Evolutionary conservation across 805 yeast species (phyloP).

Genomic region (Cyberlindnera misumaiensis): DNA sequence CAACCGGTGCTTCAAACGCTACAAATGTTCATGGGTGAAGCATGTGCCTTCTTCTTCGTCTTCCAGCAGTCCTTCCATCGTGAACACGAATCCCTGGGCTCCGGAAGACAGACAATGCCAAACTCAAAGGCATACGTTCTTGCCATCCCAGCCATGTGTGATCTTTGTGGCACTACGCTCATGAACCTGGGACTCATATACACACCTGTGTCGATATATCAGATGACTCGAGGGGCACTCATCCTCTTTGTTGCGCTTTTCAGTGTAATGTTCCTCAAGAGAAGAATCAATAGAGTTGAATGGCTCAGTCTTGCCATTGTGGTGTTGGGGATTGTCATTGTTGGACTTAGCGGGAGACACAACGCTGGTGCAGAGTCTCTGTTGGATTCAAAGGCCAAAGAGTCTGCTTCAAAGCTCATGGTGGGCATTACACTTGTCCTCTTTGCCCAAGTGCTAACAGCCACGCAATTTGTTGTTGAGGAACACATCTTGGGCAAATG

Average conservation of each 20-base stretch:
- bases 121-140: slow-evolving; percentile 28
- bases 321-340: slow-evolving; percentile 60
- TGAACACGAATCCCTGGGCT: slow-evolving; percentile 1
- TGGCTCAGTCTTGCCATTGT: slow-evolving; percentile 66
- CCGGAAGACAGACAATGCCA: slow-evolving; percentile 15
- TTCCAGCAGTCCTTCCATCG: neutral
- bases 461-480: slow-evolving; percentile 72
- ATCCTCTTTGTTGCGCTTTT: slow-evolving; percentile 71
- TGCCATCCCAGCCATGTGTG: slow-evolving; percentile 64
- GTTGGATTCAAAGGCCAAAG: slow-evolving; percentile 1
- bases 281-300: slow-evolving; percentile 50
- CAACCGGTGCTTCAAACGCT: slow-evolving; percentile 76
- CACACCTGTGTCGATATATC: slow-evolving; percentile 75
- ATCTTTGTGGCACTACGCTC: slow-evolving; percentile 65
- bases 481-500: slow-evolving; percentile 54
- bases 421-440: slow-evolving; percentile 55
- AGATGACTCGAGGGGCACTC: slow-evolving; percentile 78
- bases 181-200: slow-evolving; percentile 69
- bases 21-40: slow-evolving; percentile 78
- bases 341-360: slow-evolving; percentile 61
- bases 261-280: slow-evolving; percentile 54
- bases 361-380: slow-evolving; percentile 8
- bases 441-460: slow-evolving; percentile 60
- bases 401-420: slow-evolving; percentile 26
- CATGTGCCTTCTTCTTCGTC: slow-evolving; percentile 35